phyloP scores from a whole-genome alignment of 768 basidiomycete species.

The Pleurotus sapidus region DNA sequence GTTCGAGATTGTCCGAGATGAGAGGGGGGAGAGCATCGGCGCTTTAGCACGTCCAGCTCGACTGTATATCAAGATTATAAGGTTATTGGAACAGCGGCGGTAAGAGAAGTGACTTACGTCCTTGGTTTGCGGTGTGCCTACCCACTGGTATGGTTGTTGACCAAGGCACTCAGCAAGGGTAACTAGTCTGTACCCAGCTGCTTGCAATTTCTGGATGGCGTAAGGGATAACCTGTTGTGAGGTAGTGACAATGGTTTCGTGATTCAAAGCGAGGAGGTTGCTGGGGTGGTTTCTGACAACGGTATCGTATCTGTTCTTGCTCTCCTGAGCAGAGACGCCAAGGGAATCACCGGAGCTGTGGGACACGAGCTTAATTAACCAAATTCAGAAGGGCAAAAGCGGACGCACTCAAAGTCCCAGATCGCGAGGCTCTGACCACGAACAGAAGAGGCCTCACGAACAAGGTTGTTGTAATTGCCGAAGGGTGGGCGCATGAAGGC shows the following conservation, averaged over 20 bases:
- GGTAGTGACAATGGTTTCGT: constrained; percentile 27
- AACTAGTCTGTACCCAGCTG: constrained; percentile 39
- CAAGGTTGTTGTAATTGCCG: constrained; percentile 37
- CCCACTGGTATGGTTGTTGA: constrained; percentile 30
- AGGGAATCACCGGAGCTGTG: constrained; percentile 35
- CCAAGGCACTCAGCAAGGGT: constrained; percentile 42
- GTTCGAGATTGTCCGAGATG: too few species aligned
- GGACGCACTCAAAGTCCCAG: constrained; percentile 29
- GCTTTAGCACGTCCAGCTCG: background rate
- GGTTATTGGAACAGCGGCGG: background rate
- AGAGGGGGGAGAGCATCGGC: too few species aligned
- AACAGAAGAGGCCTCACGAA: constrained; percentile 30
- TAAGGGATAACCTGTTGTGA: constrained; percentile 32
- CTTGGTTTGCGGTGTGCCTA: constrained; percentile 21
- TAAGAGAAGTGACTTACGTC: background rate
- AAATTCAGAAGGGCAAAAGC: background rate
- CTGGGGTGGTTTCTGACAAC: constrained; percentile 25
- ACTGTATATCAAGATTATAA: background rate
- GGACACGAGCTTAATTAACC: background rate
- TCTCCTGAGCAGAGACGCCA: constrained; percentile 24
- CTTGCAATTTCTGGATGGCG: constrained; percentile 32
- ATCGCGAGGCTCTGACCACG: constrained; percentile 27
- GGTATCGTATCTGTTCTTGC: constrained; percentile 25
- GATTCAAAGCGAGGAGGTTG: constrained; percentile 35
- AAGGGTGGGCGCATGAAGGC: constrained; percentile 42